These are phyloP conservation scores for Crithidia thermophila DNA, from an alignment of 208 protist genomes.

Conservation along the genomic window DNA sequence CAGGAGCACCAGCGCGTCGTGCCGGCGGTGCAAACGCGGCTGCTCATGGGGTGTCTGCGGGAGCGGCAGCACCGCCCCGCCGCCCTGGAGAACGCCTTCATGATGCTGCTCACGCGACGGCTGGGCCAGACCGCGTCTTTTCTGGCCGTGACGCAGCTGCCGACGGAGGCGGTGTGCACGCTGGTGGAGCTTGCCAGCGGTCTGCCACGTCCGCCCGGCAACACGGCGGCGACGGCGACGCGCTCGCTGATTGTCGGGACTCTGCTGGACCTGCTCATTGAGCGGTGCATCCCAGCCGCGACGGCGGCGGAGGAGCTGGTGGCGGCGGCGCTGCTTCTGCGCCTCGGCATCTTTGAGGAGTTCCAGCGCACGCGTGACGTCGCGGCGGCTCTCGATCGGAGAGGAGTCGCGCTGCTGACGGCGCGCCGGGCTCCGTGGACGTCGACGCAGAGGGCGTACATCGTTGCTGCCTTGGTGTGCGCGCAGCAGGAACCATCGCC, in stretches of 20 bases:
- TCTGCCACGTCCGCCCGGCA: not conserved
- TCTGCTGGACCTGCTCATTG: slow-evolving; percentile 42
- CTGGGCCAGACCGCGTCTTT: slow-evolving; percentile 42
- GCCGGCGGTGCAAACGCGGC: slow-evolving; percentile 19
- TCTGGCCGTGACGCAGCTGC: slow-evolving; percentile 7
- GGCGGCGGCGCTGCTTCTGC: slow-evolving; percentile 6
- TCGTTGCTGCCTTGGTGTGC: slow-evolving; percentile 79
- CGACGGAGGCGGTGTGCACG: slow-evolving; percentile 10
- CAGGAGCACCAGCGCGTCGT: slow-evolving; percentile 24
- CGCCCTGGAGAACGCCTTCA: slow-evolving; percentile 54
- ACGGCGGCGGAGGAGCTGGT: slow-evolving; percentile 23
- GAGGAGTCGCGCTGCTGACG: slow-evolving; percentile 10
- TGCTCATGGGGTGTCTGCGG: slow-evolving; percentile 48
- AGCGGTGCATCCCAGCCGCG: slow-evolving; percentile 21
- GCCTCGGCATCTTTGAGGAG: slow-evolving; percentile 14
- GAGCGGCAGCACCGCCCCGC: slow-evolving; percentile 27
- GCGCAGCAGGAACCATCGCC: slow-evolving; percentile 42
- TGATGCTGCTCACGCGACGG: slow-evolving; percentile 64
- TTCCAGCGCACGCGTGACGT: slow-evolving; percentile 5
- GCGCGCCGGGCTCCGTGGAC: slow-evolving; percentile 13
- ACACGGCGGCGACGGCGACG: slow-evolving; percentile 21
- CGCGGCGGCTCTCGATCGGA: slow-evolving; percentile 15
- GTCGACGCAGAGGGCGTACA: slow-evolving; percentile 56
- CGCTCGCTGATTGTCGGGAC: slow-evolving; percentile 36
- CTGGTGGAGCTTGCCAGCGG: slow-evolving; percentile 19